A percentile compares a stretch with the other conserved stretches of the same genome.
These are phyloP conservation scores for Candida manassasensis DNA, from an alignment of 805 yeast species.

Conservation along the genomic window DNA sequence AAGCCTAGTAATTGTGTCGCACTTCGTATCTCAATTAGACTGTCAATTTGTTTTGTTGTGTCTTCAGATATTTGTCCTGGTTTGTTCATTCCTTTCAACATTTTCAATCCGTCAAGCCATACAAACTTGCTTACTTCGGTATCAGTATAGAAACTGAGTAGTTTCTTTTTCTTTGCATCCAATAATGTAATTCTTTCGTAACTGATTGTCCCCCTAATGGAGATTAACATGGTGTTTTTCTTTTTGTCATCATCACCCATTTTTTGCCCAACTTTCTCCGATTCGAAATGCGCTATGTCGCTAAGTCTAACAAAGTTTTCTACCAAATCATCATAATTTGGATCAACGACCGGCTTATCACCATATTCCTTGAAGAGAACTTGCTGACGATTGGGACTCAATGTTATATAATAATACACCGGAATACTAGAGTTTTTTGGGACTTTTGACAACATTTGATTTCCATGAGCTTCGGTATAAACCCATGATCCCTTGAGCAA, in stretches of 20 bases:
- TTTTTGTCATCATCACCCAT: slow-evolving; percentile 38
- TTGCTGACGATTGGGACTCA: slow-evolving; percentile 63
- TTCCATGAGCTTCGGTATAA: slow-evolving; percentile 53
- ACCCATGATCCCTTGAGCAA: slow-evolving; percentile 82
- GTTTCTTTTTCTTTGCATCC: slow-evolving; percentile 36
- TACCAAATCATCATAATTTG: slow-evolving; percentile 57
- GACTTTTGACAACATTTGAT: slow-evolving; percentile 15
- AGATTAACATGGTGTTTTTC: slow-evolving; percentile 44
- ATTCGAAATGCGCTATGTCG: slow-evolving; percentile 47
- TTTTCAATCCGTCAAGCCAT: slow-evolving; percentile 76
- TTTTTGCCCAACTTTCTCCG: slow-evolving; percentile 41
- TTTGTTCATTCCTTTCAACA: slow-evolving; percentile 33
- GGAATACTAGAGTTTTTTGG: slow-evolving; percentile 3
- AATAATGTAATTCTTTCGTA: slow-evolving; percentile 53
- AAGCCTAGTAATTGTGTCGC: slow-evolving; percentile 37
- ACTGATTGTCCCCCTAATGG: slow-evolving; percentile 52
- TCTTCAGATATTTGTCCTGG: slow-evolving; percentile 32
- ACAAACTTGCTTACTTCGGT: slow-evolving; percentile 62
- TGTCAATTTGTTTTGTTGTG: slow-evolving; percentile 31
- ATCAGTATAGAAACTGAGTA: slow-evolving; percentile 64
- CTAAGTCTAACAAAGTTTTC: slow-evolving; percentile 44
- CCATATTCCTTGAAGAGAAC: slow-evolving; percentile 58
- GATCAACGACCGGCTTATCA: slow-evolving; percentile 42
- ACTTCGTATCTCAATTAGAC: slow-evolving; percentile 33
- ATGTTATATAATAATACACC: slow-evolving; percentile 50